Evolutionary conservation across 1,139 yeast species (phyloP), one percentile per base, ranked within the genome.

Genomic region (Yamadazyma dendronema): DNA sequence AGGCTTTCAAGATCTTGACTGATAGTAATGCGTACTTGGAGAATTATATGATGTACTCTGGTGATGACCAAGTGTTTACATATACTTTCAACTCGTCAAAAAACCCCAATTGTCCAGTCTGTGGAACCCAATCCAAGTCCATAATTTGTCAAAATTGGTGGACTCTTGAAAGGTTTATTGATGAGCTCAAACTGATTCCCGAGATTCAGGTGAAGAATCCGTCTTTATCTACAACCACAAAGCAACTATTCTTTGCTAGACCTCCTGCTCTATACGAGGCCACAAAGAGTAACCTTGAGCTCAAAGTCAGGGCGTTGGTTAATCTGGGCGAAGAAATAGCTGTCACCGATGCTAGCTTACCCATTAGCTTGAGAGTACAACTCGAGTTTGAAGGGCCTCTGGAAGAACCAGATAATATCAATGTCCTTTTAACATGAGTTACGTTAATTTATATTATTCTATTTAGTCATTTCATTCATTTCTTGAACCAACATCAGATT

Each of bases 41-140:
- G 47, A 90, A 89, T 59, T 86, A 86, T 56, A 83, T 88, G 87
- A 85, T 84, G 81, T 87, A 87, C 53, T 76, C 88, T 9, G 96
- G 96, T 0, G 81, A 82, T 40, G 83, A 81, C 40, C 82, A 89
- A 1, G 79, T 84, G 3, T 86, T 81, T 62, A 80, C 88, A 0
- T 84, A 83, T 50, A 79, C 88, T 6, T 86, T 83, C 56, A 65
- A 76, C 28, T 81, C 81, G 45, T 74, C 81, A 35, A 72, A 74
- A 47, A 74, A 77, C 44, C 64, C 67, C 0, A 75, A 76, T 41
- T 88, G 96, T 53, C 75, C 88, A 0, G 90, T 87, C 0, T 88
- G 96, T 59, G 92, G 92, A 0, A 64, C 63, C 35, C 45, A 56
- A 21, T 66, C 73, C 1, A 69, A 66, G 31, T 44, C 39, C 4